Conservation (phyloP, 2,329 filamentous ascomycete species). For the Botrytis squamosa region DNA sequence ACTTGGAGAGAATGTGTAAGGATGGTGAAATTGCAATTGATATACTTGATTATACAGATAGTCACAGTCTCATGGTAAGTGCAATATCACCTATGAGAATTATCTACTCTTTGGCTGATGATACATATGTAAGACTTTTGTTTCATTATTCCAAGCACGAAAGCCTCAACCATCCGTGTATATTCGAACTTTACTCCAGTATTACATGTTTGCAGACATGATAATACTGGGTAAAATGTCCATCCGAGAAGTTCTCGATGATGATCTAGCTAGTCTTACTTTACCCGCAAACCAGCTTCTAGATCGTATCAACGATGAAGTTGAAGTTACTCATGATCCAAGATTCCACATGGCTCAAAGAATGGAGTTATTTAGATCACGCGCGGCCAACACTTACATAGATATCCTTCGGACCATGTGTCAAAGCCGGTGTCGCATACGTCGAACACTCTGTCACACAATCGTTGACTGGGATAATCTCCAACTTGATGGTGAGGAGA, state of each 20-base stretch:
- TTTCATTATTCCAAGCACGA: constrained; percentile 71
- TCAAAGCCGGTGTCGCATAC: constrained; percentile 84
- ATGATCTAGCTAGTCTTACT: constrained; percentile 76
- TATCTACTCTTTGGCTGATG: not conserved
- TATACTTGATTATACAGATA: constrained; percentile 65
- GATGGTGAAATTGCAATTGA: constrained; percentile 70
- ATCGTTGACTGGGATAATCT: constrained; percentile 81
- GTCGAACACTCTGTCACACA: constrained; percentile 84
- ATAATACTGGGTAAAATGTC: constrained; percentile 66
- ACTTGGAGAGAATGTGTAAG: constrained; percentile 67
- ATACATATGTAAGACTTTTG: constrained; percentile 57
- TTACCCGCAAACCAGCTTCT: constrained; percentile 70
- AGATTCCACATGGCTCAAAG: constrained; percentile 69
- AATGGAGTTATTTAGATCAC: constrained; percentile 68
- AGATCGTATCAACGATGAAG: constrained; percentile 70
- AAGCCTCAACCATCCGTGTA: constrained; percentile 82
- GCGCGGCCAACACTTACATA: constrained; percentile 69
- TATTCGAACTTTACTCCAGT: constrained; percentile 75
- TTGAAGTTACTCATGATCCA: constrained; percentile 72
- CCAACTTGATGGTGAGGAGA: constrained; percentile 76
- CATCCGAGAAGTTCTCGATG: constrained; percentile 73
- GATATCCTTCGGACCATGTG: constrained; percentile 82
- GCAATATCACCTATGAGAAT: not conserved
- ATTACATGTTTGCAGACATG: constrained; percentile 71
- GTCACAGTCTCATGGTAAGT: constrained; percentile 66